phyloP scores from a whole-genome alignment of 2,329 filamentous ascomycete genomes.

The Venturia oleaginea region DNA sequence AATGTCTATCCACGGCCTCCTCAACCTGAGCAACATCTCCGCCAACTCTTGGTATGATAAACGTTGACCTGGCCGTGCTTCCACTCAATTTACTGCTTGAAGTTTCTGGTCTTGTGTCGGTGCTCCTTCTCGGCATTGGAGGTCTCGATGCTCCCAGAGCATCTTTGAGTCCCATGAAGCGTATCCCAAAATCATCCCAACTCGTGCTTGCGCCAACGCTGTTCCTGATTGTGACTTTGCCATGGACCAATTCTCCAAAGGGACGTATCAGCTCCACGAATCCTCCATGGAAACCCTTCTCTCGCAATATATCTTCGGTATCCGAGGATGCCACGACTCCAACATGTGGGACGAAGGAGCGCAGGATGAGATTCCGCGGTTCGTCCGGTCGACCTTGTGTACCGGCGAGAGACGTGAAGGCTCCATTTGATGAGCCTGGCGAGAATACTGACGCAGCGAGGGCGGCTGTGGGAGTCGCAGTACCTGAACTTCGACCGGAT shows the following conservation, averaged over 20 bases:
- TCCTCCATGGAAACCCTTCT: conserved; percentile 77
- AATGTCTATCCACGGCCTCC: conserved; percentile 67
- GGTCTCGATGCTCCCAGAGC: conserved; percentile 33
- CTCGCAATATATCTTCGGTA: conserved; percentile 66
- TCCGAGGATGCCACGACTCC: conserved; percentile 80
- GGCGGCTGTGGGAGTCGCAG: conserved; percentile 32
- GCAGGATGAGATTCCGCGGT: conserved; percentile 59
- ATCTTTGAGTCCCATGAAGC: conserved; percentile 66
- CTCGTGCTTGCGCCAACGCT: conserved; percentile 74
- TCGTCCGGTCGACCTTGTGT: conserved; percentile 34
- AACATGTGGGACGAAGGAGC: conserved; percentile 81
- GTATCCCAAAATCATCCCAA: conserved; percentile 84
- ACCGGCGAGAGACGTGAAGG: conserved; percentile 29
- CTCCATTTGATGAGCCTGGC: conserved; percentile 29
- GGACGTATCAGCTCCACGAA: conserved; percentile 80
- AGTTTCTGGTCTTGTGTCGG: conserved; percentile 27
- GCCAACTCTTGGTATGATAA: conserved; percentile 29
- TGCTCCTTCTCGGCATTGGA: conserved; percentile 24
- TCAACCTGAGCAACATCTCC: conserved; percentile 63
- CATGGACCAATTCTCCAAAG: conserved; percentile 79
- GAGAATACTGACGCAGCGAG: conserved; percentile 36
- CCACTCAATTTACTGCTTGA: conserved; percentile 20
- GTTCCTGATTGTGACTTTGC: conserved; percentile 84
- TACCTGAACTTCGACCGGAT: conserved; percentile 32
- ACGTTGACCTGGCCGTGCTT: conserved; percentile 20